phyloP scores from a whole-genome alignment of 306 rosid genomes.

The Fagus crenata region DNA sequence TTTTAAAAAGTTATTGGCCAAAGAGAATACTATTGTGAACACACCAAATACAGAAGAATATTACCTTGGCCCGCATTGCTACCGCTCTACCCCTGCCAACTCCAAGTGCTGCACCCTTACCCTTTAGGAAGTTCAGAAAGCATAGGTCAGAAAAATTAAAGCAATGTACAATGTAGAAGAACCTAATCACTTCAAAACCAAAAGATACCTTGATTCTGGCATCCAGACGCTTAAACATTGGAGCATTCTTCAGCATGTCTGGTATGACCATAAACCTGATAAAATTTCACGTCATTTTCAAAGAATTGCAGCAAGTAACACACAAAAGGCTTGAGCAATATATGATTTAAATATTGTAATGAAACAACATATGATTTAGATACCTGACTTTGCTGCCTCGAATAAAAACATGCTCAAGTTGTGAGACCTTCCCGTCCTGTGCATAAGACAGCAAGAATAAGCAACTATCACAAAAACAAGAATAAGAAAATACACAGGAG shows the following conservation, averaged over 20 bases:
- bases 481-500: background rate
- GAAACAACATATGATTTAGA: constrained; percentile 13
- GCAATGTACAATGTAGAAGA: background rate
- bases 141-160: constrained; percentile 21
- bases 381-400: constrained; percentile 99
- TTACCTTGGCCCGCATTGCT: constrained; percentile 96
- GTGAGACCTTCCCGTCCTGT: constrained; percentile 93
- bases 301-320: background rate
- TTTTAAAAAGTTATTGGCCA: background rate
- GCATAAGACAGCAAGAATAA: constrained; percentile 23
- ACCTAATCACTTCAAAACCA: background rate
- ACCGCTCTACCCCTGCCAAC: constrained; percentile 99
- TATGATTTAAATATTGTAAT: background rate
- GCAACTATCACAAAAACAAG: constrained; percentile 11
- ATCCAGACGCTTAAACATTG: constrained; percentile 97
- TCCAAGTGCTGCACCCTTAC: constrained; percentile 98
- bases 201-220: constrained; percentile 83
- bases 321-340: background rate
- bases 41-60: background rate
- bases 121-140: constrained; percentile 54
- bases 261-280: constrained; percentile 96
- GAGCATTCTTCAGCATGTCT: constrained; percentile 98
- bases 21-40: background rate
- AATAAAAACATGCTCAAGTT: constrained; percentile 94
- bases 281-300: constrained; percentile 18